Evolutionary conservation across 768 basidiomycete species (phyloP), one percentile per base, ranked within the genome.

Genomic region (Inosperma sp.): DNA sequence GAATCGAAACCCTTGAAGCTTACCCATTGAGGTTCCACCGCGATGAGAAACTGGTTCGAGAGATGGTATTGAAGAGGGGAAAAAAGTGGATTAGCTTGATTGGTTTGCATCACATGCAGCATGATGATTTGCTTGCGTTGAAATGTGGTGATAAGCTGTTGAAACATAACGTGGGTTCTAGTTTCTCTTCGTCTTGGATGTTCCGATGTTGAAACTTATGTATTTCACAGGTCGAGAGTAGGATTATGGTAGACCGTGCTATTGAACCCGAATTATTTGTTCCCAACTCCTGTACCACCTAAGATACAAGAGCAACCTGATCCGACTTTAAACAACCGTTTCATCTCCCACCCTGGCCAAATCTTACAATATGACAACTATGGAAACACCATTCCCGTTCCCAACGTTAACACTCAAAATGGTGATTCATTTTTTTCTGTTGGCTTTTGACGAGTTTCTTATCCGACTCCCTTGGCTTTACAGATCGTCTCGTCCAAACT

Each of bases 161-260:
- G 46, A 78, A 75, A 54, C 79, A 79, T 49, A 80, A 75, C 49
- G 80, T 83, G 36, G 51, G 69, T 61, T 12, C 30, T 6, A 49
- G n/a, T 23, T 19, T n/a, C n/a, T n/a, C n/a, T n/a, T n/a, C n/a
- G n/a, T 46, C 16, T 8, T 25, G n/a, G n/a, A n/a, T n/a, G n/a
- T 22, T 37, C 27, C 22, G 27, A 6, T 43, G 37, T 12, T 23
- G 59, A 16, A 7, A 23, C 35, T n/a, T n/a, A n/a, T n/a, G n/a
- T n/a, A 5, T 21, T 40, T 33, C 21, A 0, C 51, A 82, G 81
- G 71, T 82, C 33, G 73, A 70, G 34, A 74, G 80, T 35, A 69
- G 82, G 14, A 75, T 83, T 48, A 83, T 84, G 80, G 66, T 84
- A 35, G 83, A 84, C 58, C 64, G 79, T 71, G 73, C 68, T 4